Conservation (phyloP, 139 green algal species). For the Ettlia oleoabundans region DNA sequence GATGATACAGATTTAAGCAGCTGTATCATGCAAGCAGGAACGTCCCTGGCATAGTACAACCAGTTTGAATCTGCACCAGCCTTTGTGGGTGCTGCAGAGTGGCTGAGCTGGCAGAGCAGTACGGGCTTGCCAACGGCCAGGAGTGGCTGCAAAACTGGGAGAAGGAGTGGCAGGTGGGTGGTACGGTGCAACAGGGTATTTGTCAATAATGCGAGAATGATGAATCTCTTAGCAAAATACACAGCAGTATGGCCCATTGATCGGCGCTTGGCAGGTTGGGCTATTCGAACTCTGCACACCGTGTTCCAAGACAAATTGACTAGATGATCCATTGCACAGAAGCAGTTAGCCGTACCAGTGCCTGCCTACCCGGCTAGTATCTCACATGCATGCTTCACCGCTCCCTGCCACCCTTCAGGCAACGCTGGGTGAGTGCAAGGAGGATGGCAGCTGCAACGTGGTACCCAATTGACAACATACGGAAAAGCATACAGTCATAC, state of each 20-base stretch:
- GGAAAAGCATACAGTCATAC: neutral
- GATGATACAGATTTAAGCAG: too few relatives aligned
- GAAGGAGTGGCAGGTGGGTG: conserved; percentile 1
- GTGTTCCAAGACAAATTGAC: too few relatives aligned
- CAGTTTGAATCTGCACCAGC: too few relatives aligned
- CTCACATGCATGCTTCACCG: neutral
- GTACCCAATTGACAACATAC: neutral
- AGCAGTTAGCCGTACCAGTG: neutral
- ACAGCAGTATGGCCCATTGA: neutral
- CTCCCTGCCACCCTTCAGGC: neutral
- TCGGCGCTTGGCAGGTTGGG: neutral
- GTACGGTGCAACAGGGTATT: too few relatives aligned
- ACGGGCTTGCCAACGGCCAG: neutral
- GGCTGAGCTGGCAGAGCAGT: neutral
- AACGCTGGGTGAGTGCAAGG: neutral
- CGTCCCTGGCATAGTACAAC: neutral
- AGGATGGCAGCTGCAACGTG: neutral
- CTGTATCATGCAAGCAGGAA: neutral
- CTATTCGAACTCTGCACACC: too few relatives aligned
- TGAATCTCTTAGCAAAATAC: too few relatives aligned
- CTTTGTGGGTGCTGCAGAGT: too few relatives aligned
- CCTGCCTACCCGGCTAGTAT: too few relatives aligned
- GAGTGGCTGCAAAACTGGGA: neutral
- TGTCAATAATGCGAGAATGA: too few relatives aligned
- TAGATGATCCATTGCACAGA: neutral